Evolutionary conservation across 2,329 filamentous ascomycete genomes (phyloP).

Genomic region (Aspergillus sp.): DNA sequence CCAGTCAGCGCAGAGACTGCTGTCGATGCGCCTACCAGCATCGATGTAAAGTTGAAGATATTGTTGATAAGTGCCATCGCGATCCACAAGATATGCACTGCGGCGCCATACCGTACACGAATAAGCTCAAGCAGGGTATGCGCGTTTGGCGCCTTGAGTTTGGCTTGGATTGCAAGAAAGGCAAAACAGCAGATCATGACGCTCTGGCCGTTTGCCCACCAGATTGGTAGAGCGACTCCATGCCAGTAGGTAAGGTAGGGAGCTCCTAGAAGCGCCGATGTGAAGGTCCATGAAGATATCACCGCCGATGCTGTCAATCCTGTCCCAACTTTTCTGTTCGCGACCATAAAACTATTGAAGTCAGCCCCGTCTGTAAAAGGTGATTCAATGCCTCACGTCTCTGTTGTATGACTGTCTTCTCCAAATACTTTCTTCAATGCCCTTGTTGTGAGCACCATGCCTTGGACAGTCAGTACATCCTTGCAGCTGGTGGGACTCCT

Average conservation of each 20-base stretch:
- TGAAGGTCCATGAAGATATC: conserved; percentile 1
- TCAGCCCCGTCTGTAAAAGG: conserved; percentile 19
- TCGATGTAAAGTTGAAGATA: conserved; percentile 41
- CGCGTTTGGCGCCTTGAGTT: conserved; percentile 40
- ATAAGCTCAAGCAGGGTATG: conserved; percentile 48
- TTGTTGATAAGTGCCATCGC: conserved; percentile 44
- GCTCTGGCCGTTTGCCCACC: conserved; percentile 26
- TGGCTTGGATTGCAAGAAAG: conserved; percentile 45
- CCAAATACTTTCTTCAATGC: neutral
- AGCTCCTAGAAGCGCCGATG: neutral
- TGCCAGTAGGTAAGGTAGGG: neutral
- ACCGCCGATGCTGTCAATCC: neutral
- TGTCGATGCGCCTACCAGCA: conserved; percentile 41
- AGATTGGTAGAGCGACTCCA: neutral
- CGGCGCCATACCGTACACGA: conserved; percentile 36
- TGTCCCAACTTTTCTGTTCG: neutral
- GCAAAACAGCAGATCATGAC: conserved; percentile 45
- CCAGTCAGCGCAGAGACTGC: conserved; percentile 43
- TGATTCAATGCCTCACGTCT: conserved; percentile 30
- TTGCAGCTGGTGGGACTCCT: too few species aligned
- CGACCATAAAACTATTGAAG: neutral
- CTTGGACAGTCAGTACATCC: neutral
- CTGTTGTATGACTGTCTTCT: conserved; percentile 1
- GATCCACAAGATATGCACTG: conserved; percentile 41
- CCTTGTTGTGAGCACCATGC: neutral